Base-by-base conservation (phyloP, 2,329 filamentous ascomycete species). In the Fusarium succisae region DNA sequence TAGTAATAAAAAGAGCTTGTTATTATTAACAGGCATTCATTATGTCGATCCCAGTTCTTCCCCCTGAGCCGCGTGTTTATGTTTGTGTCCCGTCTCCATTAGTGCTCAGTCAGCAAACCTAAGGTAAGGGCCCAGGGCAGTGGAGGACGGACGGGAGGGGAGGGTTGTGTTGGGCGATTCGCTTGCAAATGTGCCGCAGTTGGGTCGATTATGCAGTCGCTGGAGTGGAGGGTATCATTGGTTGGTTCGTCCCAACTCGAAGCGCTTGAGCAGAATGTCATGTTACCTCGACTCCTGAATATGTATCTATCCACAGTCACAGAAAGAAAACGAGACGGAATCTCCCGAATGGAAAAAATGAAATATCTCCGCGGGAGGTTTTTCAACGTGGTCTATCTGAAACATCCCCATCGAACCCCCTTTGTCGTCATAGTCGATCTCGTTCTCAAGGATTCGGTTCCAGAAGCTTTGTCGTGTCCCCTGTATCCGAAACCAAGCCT, bases 361-460 rank as follows among this genome's bases (percentile, higher is more conserved):
- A 32, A 44, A 50, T n/a, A 58, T 58, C 24, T 50, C 43, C 43
- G 43, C 65, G 63, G 54, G 14, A 44, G 45, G 44, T 73, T 51
- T 48, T 24, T 20, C 28, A 41, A 30, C 39, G 60, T 69, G 61
- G 59, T 53, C 26, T 38, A 51, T 59, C 51, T 70, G 70, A 73
- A 71, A 70, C 55, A 55, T 43, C 20, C 20, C 50, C 37, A 51
- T 48, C 14, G 35, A 32, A 59, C 37, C 53, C 59, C 53, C 61
- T 69, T 74, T 63, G 71, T 64, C 71, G 63, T 74, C 63, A 69
- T 74, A 55, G 58, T 54, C 55, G 71, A 73, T 73, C 66, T 53
- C 57, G 51, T 61, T 73, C 39, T 28, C 60, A 55, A 54, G 50
- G 61, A 53, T 66, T 48, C 30, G 54, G 55, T 70, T 66, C 61